A percentile compares a stretch with the other conserved stretches of the same genome.
Evolutionary conservation across 805 yeast species (phyloP).

Genomic region (Schwanniomyces occidentalis): DNA sequence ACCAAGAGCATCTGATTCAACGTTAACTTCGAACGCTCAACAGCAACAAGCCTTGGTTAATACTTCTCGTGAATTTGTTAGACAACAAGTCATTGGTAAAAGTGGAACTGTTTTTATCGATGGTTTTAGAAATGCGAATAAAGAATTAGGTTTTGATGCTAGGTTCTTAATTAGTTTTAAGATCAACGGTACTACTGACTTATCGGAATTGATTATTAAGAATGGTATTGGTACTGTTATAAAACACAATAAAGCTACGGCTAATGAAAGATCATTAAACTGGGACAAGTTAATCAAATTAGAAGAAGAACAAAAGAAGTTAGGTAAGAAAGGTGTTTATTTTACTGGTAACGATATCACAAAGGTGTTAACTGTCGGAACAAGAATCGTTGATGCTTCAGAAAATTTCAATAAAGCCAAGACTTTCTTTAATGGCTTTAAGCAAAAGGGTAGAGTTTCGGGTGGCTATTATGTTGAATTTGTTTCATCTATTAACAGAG

Average conservation of each 20-base stretch:
- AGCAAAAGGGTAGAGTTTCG: slow-evolving; percentile 60
- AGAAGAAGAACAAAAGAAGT: slow-evolving; percentile 58
- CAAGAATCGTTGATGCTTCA: slow-evolving; percentile 75
- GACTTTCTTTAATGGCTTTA: slow-evolving; percentile 68
- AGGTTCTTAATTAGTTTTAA: slow-evolving; percentile 64
- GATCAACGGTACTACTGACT: slow-evolving; percentile 53
- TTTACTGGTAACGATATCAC: slow-evolving; percentile 40
- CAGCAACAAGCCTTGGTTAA: slow-evolving; percentile 54
- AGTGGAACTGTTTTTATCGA: slow-evolving; percentile 61
- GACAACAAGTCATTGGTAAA: slow-evolving; percentile 71
- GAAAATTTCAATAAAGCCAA: slow-evolving; percentile 72
- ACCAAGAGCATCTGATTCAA: slow-evolving; percentile 64
- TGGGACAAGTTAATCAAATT: slow-evolving; percentile 78
- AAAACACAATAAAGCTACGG: slow-evolving; percentile 71
- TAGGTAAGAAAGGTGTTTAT: slow-evolving; percentile 60
- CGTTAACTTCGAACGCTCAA: slow-evolving; percentile 34
- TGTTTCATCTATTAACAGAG: slow-evolving; percentile 66
- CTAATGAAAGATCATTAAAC: slow-evolving; percentile 63
- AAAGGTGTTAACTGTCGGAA: slow-evolving; percentile 54
- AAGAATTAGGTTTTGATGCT: slow-evolving; percentile 58
- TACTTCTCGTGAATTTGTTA: slow-evolving; percentile 71
- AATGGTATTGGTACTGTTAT: slow-evolving; percentile 78
- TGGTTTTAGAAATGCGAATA: slow-evolving; percentile 59
- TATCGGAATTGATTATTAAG: slow-evolving; percentile 59
- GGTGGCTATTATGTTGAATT: slow-evolving; percentile 67